Evolutionary conservation across 148 eudicot genomes (phyloP).

Genomic region (Rhododendron ferrugineum): DNA sequence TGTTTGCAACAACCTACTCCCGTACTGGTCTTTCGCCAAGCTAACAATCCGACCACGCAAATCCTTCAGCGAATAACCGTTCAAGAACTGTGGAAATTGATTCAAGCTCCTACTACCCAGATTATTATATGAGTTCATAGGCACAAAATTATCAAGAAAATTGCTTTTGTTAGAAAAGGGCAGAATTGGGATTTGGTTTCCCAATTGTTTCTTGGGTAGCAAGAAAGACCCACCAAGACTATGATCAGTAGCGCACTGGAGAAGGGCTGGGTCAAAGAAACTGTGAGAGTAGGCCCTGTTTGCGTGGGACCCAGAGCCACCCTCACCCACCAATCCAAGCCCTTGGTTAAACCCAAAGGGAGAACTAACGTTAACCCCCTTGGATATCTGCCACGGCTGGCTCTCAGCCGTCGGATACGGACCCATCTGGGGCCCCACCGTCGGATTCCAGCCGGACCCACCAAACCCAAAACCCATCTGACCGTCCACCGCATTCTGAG

Average conservation of each 20-base stretch:
- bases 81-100: not conserved
- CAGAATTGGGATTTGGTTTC: constrained; percentile 2
- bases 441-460: constrained; percentile 6
- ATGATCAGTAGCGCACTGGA: not conserved
- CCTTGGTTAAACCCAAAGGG: not conserved
- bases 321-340: not conserved
- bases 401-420: constrained; percentile 5
- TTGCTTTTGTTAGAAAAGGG: not conserved
- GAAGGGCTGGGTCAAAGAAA: not conserved
- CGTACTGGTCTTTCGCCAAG: constrained; percentile 27
- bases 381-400: not conserved
- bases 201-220: constrained; percentile 22
- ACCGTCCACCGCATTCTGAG: not conserved
- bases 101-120: not conserved
- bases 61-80: not conserved
- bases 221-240: constrained; percentile 13
- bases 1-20: constrained; percentile 17
- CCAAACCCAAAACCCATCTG: not conserved
- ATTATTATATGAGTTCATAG: not conserved
- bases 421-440: not conserved
- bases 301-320: not conserved
- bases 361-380: not conserved
- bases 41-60: constrained; percentile 24
- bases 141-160: not conserved
- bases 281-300: not conserved